Conservation (phyloP, 2,329 filamentous ascomycete genomes). For the Sclerotinia borealis region DNA sequence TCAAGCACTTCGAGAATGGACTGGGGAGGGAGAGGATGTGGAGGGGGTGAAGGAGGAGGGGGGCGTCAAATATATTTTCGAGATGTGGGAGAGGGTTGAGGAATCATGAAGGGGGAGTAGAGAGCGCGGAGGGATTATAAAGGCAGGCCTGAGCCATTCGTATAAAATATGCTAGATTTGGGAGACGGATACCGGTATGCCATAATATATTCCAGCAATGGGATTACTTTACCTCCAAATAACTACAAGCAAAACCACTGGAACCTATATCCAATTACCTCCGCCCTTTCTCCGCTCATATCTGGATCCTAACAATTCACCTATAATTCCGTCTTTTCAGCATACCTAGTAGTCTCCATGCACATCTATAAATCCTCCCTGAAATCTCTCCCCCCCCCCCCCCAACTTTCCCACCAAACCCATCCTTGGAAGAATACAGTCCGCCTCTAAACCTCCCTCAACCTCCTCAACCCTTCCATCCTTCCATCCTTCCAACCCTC, state of each 20-base stretch:
- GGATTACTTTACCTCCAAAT: background rate
- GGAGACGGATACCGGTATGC: background rate
- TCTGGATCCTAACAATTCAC: background rate
- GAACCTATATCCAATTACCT: no score
- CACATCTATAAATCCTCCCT: background rate
- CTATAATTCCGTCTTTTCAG: background rate
- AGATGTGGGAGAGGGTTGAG: conserved; percentile 60
- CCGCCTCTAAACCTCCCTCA: no score
- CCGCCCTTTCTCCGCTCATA: background rate
- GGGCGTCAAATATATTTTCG: conserved; percentile 61
- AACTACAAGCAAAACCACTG: background rate
- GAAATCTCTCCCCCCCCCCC: background rate
- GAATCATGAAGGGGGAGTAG: background rate
- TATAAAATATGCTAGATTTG: background rate
- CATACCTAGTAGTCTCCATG: no score
- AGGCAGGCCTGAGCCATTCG: no score
- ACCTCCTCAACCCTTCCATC: no score
- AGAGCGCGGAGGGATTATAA: no score
- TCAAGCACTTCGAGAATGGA: conserved; percentile 53
- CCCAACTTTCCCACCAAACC: background rate
- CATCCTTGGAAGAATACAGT: no score
- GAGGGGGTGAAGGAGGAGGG: conserved; percentile 56
- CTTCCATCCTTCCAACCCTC: no score
- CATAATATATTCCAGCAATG: background rate
- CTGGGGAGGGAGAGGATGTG: conserved; percentile 53